Evolutionary conservation across 1,284 basidiomycete genomes (phyloP).

Genomic region (Thecaphora thlaspeos): DNA sequence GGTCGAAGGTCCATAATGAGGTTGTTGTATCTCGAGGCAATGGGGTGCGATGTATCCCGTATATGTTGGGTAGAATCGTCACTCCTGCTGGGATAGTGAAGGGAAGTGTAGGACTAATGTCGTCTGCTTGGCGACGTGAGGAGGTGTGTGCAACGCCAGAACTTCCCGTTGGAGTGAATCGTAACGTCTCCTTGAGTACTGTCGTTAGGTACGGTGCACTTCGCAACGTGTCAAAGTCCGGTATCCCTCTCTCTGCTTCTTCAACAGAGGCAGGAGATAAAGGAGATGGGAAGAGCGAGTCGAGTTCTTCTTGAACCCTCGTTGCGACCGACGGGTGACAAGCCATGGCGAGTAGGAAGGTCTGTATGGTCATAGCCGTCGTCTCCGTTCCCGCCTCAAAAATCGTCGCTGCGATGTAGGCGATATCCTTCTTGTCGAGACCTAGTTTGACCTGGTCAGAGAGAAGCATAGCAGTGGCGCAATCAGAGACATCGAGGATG

Average conservation of each 20-base stretch:
- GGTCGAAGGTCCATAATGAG: neutral
- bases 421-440: neutral
- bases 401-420: conserved; percentile 1
- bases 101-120: neutral
- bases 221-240: neutral
- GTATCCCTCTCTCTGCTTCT: neutral
- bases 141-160: conserved; percentile 2
- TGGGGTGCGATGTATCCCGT: conserved; percentile 1
- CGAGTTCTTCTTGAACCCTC: neutral
- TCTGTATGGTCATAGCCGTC: conserved; percentile 4
- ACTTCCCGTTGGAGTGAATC: conserved; percentile 1
- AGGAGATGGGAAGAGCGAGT: neutral
- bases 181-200: conserved; percentile 1
- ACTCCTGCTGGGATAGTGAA: neutral
- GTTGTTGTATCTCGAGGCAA: neutral
- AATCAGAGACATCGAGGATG: neutral
- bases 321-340: neutral
- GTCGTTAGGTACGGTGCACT: neutral
- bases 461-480: neutral
- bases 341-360: conserved; percentile 1
- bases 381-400: conserved; percentile 6
- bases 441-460: neutral
- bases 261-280: neutral
- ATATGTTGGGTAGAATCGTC: conserved; percentile 2
- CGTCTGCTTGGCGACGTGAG: too few species aligned